Conservation (phyloP, 2,329 filamentous ascomycete species). For the Talaromyces sp. region DNA sequence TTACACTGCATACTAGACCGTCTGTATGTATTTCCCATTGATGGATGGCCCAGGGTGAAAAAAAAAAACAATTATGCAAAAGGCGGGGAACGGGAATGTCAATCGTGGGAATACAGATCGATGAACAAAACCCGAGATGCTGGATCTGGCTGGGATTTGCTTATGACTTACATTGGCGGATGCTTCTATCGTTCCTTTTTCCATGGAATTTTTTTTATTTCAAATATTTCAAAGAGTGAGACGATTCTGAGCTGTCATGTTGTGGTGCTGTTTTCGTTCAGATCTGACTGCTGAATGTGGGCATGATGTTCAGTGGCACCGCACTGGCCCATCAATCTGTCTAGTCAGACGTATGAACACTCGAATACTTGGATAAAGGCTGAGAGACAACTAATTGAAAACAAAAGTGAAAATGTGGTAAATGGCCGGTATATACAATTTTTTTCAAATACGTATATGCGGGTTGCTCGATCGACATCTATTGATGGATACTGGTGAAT, state of each 20-base stretch:
- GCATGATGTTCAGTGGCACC: constrained; percentile 1
- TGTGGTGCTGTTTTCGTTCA: not conserved
- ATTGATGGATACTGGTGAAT: not conserved
- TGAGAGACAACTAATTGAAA: not conserved
- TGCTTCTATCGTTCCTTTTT: not conserved
- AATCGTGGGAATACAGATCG: not conserved
- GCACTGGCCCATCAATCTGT: not conserved
- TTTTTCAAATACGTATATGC: not conserved
- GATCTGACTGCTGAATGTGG: not conserved
- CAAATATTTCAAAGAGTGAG: not conserved
- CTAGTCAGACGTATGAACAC: not conserved
- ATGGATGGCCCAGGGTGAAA: not conserved
- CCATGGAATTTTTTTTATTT: not conserved
- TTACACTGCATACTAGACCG: constrained; percentile 4
- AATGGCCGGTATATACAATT: not conserved
- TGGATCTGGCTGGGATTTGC: not conserved
- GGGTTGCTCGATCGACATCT: not conserved
- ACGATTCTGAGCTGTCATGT: constrained; percentile 4
- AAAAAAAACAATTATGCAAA: not conserved
- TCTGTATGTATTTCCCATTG: not conserved
- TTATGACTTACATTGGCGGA: not conserved
- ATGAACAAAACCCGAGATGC: not conserved
- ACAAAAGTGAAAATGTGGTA: not conserved
- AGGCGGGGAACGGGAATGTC: not conserved
- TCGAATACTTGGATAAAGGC: not conserved